Evolutionary conservation across 1,284 basidiomycete genomes (phyloP), one percentile per base, ranked within the genome.

Genomic region (Schizophyllum amplum): DNA sequence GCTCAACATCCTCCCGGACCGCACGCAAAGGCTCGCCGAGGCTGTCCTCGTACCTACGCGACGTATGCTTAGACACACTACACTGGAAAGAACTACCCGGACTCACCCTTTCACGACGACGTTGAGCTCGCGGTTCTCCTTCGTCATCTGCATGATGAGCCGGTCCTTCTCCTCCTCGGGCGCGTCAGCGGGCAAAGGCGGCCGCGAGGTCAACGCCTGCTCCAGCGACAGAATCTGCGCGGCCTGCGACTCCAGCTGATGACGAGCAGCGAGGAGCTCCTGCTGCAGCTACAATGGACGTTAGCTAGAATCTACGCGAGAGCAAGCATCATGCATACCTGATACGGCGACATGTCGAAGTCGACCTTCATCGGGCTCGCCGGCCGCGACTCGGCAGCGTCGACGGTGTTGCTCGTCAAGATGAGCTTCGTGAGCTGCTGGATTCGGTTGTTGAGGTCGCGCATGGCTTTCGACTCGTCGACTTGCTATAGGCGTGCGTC

Each of bases 391-490:
- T 88, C 83, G n/a, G n/a, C n/a, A 46, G 42, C 42, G 51, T 83
- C 84, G 20, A 94, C 82, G 1, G 82, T 89, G 62, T 89, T 84
- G 61, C 89, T 92, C 2, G 91, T 94, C 60, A 95, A 72, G 64
- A 94, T 95, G 52, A 94, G 76, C 66, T 89, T 92, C 59, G 90
- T 92, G 52, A 95, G 75, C 69, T 94, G 92, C 58, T 86, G 82
- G 65, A 94, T 89, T 33, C 92, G 78, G 51, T 81, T 76, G 65
- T 90, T 92, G 52, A 93, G 77, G 62, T 92, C 90, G 51, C 82
- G 79, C 81, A 90, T 90, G 51, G 87, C 87, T 60, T 84, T 83
- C 17, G 82, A 83, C 70, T 90, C 87, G 61, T 90, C 87, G 51
- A 84, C 73, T 85, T 90, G 83, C 84, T 89, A 27, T 55, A 53